Conservation (phyloP, 2,329 filamentous ascomycete species). For the Aspergillus vadensis region DNA sequence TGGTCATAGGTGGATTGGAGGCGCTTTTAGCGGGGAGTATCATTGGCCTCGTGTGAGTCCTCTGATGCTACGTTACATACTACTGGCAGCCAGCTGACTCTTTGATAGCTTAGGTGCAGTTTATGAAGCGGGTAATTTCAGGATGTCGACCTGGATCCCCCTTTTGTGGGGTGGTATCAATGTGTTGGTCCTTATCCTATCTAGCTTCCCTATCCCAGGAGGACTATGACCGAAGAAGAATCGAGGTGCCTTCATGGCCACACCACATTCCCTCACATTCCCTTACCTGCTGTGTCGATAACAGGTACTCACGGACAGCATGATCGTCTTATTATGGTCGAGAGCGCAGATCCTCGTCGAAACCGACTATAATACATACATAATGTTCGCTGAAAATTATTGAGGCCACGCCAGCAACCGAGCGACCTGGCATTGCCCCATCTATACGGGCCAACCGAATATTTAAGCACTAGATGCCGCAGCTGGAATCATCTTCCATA, state of each 20-base stretch:
- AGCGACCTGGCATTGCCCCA: slow-evolving; percentile 35
- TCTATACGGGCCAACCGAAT: neutral
- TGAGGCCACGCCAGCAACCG: slow-evolving; percentile 9
- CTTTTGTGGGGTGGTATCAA: slow-evolving; percentile 86
- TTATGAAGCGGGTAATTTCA: slow-evolving; percentile 79
- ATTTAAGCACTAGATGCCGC: neutral
- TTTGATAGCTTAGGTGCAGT: slow-evolving; percentile 70
- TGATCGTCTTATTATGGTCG: neutral
- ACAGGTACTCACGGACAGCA: neutral
- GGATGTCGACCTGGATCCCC: slow-evolving; percentile 93
- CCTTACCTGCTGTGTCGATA: neutral
- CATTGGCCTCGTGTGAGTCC: slow-evolving; percentile 73
- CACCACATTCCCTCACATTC: neutral
- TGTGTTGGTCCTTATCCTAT: slow-evolving; percentile 77
- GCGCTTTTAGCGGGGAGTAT: slow-evolving; percentile 78
- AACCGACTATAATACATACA: slow-evolving; percentile 11
- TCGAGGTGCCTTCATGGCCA: neutral
- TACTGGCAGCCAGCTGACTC: slow-evolving; percentile 9
- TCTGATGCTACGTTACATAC: slow-evolving; percentile 9
- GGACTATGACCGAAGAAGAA: slow-evolving; percentile 61
- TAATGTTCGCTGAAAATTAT: slow-evolving; percentile 2
- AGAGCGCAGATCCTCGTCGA: neutral
- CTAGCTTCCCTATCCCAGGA: slow-evolving; percentile 90
- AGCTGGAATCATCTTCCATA: slow-evolving; percentile 47
- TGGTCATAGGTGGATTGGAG: slow-evolving; percentile 71